Evolutionary conservation across 148 eudicot species (phyloP).

Genomic region (Vaccinium vitisidaea): DNA sequence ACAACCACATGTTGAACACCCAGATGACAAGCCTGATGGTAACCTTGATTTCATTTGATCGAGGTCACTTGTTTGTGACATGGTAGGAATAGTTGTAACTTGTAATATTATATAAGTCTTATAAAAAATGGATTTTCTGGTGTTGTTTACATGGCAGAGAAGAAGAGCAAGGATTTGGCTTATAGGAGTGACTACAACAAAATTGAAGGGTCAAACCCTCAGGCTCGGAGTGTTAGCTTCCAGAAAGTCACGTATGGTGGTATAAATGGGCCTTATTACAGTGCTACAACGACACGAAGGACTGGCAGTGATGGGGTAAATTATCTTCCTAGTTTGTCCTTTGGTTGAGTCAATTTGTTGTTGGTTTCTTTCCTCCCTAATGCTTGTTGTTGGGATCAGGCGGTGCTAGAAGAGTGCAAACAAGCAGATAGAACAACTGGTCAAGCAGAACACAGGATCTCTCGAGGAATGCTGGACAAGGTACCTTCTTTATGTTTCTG

Average conservation of each 20-base stretch:
- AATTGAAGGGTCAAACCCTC: slow-evolving; percentile 28
- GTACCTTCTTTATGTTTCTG: slow-evolving; percentile 28
- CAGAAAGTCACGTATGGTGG: slow-evolving; percentile 86
- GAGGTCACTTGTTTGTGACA: background rate
- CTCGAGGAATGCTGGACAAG: slow-evolving; percentile 82
- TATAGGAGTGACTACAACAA: slow-evolving; percentile 24
- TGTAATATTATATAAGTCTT: background rate
- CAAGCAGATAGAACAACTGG: slow-evolving; percentile 79
- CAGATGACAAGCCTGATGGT: slow-evolving; percentile 70
- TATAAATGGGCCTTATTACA: slow-evolving; percentile 69
- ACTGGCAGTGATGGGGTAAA: slow-evolving; percentile 74
- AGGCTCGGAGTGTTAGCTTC: slow-evolving; percentile 36
- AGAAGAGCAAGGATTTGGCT: slow-evolving; percentile 18
- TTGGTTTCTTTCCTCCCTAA: background rate
- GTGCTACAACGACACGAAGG: slow-evolving; percentile 54
- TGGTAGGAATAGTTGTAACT: background rate
- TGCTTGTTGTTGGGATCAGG: slow-evolving; percentile 31
- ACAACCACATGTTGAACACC: slow-evolving; percentile 71
- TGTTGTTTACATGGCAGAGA: slow-evolving; percentile 35
- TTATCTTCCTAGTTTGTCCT: background rate
- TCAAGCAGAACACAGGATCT: slow-evolving; percentile 75
- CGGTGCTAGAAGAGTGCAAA: slow-evolving; percentile 69
- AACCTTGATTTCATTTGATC: slow-evolving; percentile 3
- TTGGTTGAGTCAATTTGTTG: background rate
- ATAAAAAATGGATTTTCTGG: background rate